Evolutionary conservation across 1,139 yeast genomes (phyloP).

Genomic region (Yamadazyma jaroonii): DNA sequence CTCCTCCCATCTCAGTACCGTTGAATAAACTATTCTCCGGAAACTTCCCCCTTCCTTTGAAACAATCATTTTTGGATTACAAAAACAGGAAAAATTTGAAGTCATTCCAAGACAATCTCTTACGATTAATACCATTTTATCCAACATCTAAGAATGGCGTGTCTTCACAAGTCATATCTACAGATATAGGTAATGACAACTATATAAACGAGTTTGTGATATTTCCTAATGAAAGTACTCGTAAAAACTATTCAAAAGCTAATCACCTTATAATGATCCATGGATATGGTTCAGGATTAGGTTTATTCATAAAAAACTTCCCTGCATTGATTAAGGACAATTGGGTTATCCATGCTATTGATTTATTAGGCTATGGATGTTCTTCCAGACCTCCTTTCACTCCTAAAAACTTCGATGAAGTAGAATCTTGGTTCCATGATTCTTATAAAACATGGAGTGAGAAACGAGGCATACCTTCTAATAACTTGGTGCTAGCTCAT

Average conservation of each 20-base stretch:
- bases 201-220: conserved; percentile 65
- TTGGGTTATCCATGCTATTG: conserved; percentile 73
- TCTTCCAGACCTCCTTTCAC: conserved; percentile 56
- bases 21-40: conserved; percentile 47
- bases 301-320: conserved; percentile 64
- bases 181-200: conserved; percentile 40
- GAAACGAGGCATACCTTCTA: conserved; percentile 29
- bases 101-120: conserved; percentile 51
- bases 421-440: conserved; percentile 54
- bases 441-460: conserved; percentile 47
- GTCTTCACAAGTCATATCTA: conserved; percentile 30
- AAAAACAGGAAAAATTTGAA: conserved; percentile 37
- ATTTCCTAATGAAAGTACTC: conserved; percentile 39
- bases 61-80: conserved; percentile 54
- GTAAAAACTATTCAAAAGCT: conserved; percentile 19
- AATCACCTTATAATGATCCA: conserved; percentile 67
- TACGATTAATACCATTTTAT: conserved; percentile 40
- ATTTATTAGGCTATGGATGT: conserved; percentile 74
- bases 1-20: conserved; percentile 66
- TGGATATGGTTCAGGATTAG: conserved; percentile 80
- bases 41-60: conserved; percentile 55
- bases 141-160: conserved; percentile 35
- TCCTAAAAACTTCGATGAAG: conserved; percentile 27
- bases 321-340: conserved; percentile 35
- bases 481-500: conserved; percentile 51